Conservation (phyloP, 441 rosid species). For the Croton laevigatus region DNA sequence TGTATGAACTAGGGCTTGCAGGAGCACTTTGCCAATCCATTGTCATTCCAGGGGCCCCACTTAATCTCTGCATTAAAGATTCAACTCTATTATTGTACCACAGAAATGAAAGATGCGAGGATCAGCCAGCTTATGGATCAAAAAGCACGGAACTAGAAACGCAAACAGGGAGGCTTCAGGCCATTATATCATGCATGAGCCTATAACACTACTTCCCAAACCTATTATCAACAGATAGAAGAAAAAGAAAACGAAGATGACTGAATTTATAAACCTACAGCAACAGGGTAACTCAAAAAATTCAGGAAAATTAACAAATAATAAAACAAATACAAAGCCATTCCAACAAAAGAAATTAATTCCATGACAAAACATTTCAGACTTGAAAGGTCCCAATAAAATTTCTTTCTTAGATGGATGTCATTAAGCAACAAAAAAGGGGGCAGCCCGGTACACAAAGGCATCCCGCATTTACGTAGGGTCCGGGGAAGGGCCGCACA, state of each 20-base stretch:
- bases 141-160: background rate
- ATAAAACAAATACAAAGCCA: background rate
- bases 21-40: constrained; percentile 99
- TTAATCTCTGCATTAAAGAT: constrained; percentile 52
- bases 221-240: background rate
- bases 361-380: background rate
- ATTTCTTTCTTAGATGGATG: background rate
- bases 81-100: constrained; percentile 12
- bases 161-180: background rate
- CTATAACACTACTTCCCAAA: background rate
- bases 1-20: constrained; percentile 84
- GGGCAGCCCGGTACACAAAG: too few relatives aligned
- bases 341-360: background rate
- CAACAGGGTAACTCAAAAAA: background rate
- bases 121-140: background rate
- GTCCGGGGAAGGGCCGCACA: too few relatives aligned
- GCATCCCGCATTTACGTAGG: too few relatives aligned
- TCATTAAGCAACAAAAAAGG: background rate
- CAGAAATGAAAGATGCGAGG: background rate
- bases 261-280: background rate
- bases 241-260: background rate
- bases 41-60: constrained; percentile 88
- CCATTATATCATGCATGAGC: background rate
- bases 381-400: background rate
- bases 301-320: background rate